Percentiles rank a stretch among this genome's conserved stretches.
Conservation (phyloP, 2,329 filamentous ascomycete species). For the Penicillium sp. region DNA sequence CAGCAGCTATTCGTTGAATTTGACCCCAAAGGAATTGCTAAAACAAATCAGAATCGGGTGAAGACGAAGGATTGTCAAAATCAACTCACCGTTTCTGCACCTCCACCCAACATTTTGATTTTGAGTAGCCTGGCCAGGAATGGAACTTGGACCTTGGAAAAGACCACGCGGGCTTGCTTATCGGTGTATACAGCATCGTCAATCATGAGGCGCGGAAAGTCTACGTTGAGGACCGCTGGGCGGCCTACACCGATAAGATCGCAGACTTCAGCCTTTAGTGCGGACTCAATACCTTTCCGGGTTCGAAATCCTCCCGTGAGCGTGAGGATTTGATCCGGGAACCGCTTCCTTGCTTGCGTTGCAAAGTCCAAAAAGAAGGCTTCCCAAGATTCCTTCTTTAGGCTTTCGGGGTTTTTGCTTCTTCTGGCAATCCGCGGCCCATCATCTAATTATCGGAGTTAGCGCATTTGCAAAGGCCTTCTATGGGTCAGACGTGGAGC, state of each 20-base stretch:
- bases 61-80: neutral
- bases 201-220: constrained; percentile 3
- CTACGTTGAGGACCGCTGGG: constrained; percentile 45
- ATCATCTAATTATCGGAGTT: constrained; percentile 1
- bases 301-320: constrained; percentile 65
- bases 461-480: neutral
- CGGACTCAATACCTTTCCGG: constrained; percentile 51
- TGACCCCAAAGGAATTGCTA: constrained; percentile 2
- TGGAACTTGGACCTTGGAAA: constrained; percentile 2
- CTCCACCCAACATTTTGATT: constrained; percentile 6
- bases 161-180: constrained; percentile 2
- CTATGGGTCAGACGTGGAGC: neutral
- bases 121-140: constrained; percentile 1
- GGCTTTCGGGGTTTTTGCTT: neutral
- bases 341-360: constrained; percentile 46
- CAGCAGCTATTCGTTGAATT: constrained; percentile 2
- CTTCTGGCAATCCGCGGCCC: constrained; percentile 3
- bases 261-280: constrained; percentile 46
- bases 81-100: constrained; percentile 2
- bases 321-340: constrained; percentile 51
- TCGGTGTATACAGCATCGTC: neutral
- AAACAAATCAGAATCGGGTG: constrained; percentile 1
- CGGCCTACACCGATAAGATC: constrained; percentile 51
- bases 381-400: constrained; percentile 48
- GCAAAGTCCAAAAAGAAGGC: constrained; percentile 69